These are phyloP conservation scores for Beauveria sp. DNA, from an alignment of 2,329 filamentous ascomycete species.

Conservation along the genomic window DNA sequence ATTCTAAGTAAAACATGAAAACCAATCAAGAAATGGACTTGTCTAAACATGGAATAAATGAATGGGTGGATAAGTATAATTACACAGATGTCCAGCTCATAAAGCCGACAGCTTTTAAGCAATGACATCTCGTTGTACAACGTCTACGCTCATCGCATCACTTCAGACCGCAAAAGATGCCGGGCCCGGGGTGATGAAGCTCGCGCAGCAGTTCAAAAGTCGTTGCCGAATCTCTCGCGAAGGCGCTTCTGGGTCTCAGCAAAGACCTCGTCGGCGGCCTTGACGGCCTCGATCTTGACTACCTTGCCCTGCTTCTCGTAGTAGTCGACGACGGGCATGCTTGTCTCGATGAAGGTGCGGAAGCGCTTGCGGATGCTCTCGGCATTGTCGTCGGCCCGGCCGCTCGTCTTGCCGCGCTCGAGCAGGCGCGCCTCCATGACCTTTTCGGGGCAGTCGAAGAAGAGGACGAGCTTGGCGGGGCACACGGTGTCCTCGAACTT, in stretches of 20 bases:
- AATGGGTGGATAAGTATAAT: neutral
- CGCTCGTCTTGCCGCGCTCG: conserved; percentile 87
- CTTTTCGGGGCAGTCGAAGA: conserved; percentile 87
- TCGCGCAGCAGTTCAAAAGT: neutral
- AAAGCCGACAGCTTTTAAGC: neutral
- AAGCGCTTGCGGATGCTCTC: conserved; percentile 97
- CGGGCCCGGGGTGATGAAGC: neutral
- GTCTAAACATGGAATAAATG: neutral
- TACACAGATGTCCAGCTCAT: neutral
- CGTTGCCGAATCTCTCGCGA: conserved; percentile 36
- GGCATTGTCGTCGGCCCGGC: conserved; percentile 84
- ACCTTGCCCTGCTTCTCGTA: conserved; percentile 72
- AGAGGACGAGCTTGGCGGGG: conserved; percentile 75
- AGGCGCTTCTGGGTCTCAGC: conserved; percentile 44
- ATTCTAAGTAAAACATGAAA: neutral
- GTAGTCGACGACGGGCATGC: conserved; percentile 91
- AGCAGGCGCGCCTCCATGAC: conserved; percentile 80
- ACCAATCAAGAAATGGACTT: neutral
- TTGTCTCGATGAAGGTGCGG: conserved; percentile 86
- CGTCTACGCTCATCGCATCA: neutral
- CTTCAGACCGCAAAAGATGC: neutral
- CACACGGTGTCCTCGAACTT: conserved; percentile 91
- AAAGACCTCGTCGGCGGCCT: conserved; percentile 55
- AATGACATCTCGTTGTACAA: conserved; percentile 1
- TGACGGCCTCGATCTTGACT: conserved; percentile 68